These are phyloP conservation scores for Paecilomyces formosus DNA, from an alignment of 2,329 filamentous ascomycete genomes.

Conservation along the genomic window DNA sequence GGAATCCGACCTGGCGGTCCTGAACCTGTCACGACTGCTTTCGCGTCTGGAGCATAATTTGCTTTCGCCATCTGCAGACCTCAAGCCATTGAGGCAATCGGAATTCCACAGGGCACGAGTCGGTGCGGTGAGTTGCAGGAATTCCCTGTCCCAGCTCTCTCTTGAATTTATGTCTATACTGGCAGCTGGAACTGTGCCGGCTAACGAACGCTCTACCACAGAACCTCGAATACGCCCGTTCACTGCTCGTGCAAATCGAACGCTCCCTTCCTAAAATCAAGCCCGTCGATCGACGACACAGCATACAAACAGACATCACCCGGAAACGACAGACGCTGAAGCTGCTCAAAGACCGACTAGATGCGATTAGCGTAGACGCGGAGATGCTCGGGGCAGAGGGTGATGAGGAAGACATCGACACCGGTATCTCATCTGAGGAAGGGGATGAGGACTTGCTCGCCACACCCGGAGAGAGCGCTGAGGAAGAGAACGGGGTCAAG, in stretches of 20 bases:
- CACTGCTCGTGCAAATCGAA: slow-evolving; percentile 33
- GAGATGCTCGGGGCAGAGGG: slow-evolving; percentile 6
- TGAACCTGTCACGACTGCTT: slow-evolving; percentile 36
- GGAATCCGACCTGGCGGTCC: background rate
- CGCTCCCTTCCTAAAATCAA: slow-evolving; percentile 32
- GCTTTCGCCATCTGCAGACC: slow-evolving; percentile 29
- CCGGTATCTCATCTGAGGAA: slow-evolving; percentile 10
- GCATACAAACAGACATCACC: slow-evolving; percentile 31
- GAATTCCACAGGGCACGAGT: slow-evolving; percentile 37
- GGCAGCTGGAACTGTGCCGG: background rate
- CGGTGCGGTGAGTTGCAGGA: slow-evolving; percentile 23
- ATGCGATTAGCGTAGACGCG: slow-evolving; percentile 21
- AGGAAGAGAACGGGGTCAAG: slow-evolving; percentile 5
- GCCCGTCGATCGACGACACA: slow-evolving; percentile 29
- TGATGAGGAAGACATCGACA: slow-evolving; percentile 3
- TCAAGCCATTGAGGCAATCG: slow-evolving; percentile 29
- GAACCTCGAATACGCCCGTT: slow-evolving; percentile 40
- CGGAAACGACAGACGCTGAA: slow-evolving; percentile 29
- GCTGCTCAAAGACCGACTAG: slow-evolving; percentile 23
- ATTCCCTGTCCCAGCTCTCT: background rate
- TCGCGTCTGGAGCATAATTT: slow-evolving; percentile 37
- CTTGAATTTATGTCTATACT: background rate
- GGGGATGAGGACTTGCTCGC: slow-evolving; percentile 18
- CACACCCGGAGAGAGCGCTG: slow-evolving; percentile 15
- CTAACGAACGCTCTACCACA: too few species aligned